Percentiles rank a stretch among this genome's conserved stretches.
phyloP scores from a whole-genome alignment of 2,329 filamentous ascomycete genomes.

The Decorospora gaudefroyi region DNA sequence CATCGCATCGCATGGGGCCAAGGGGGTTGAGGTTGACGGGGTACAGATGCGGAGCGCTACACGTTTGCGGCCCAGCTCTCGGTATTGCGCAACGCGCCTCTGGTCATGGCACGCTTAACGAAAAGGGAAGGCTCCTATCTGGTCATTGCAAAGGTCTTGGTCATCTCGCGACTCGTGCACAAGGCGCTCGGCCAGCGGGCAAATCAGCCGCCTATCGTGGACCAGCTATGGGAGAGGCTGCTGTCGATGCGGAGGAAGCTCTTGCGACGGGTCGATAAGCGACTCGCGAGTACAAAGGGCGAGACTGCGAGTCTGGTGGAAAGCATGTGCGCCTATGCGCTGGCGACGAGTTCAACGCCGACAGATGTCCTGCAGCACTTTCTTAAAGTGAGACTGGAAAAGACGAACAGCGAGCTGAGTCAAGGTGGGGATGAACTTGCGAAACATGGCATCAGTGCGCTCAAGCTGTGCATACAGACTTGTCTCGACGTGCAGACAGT shows the following conservation, averaged over 20 bases:
- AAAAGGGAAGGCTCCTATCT: slow-evolving; percentile 57
- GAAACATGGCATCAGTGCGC: slow-evolving; percentile 63
- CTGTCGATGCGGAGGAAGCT: slow-evolving; percentile 66
- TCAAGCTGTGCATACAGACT: slow-evolving; percentile 76
- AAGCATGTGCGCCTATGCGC: slow-evolving; percentile 78
- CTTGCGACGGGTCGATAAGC: slow-evolving; percentile 65
- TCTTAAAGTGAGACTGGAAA: slow-evolving; percentile 70
- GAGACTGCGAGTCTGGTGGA: slow-evolving; percentile 63
- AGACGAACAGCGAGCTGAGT: slow-evolving; percentile 67
- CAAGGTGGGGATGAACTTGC: slow-evolving; percentile 51
- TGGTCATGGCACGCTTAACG: slow-evolving; percentile 58
- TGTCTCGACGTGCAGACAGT: slow-evolving; percentile 76
- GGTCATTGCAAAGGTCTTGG: slow-evolving; percentile 66
- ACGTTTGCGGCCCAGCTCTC: slow-evolving; percentile 61
- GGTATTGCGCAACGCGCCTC: slow-evolving; percentile 61
- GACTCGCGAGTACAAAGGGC: slow-evolving; percentile 44
- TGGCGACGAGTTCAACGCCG: slow-evolving; percentile 78
- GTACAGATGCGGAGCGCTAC: slow-evolving; percentile 50
- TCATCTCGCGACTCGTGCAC: slow-evolving; percentile 74
- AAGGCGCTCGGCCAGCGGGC: slow-evolving; percentile 68
- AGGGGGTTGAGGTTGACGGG: slow-evolving; percentile 28
- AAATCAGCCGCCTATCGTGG: slow-evolving; percentile 58
- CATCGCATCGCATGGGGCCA: slow-evolving; percentile 2
- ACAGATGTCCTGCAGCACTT: slow-evolving; percentile 80
- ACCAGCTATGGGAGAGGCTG: slow-evolving; percentile 67